Evolutionary conservation across 257 asterid species (phyloP).

Genomic region (Nicotiana sylvestris): DNA sequence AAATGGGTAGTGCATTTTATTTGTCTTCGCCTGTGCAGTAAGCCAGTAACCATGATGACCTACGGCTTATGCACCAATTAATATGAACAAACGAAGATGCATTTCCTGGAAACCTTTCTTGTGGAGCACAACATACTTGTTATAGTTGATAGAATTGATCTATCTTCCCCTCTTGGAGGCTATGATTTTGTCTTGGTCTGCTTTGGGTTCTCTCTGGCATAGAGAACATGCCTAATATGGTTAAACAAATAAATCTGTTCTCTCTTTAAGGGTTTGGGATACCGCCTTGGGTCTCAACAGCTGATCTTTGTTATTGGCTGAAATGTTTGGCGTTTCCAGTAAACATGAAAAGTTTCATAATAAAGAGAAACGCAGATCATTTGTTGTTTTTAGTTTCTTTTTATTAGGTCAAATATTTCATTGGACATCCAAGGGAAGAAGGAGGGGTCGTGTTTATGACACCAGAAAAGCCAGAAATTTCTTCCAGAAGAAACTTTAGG

Average conservation of each 20-base stretch:
- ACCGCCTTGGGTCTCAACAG: not conserved
- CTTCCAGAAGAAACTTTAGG: not conserved
- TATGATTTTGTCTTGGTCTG: slow-evolving; percentile 7
- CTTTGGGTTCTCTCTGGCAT: not conserved
- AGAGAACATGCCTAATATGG: not conserved
- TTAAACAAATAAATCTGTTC: not conserved
- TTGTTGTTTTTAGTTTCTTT: not conserved
- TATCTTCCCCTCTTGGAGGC: not conserved
- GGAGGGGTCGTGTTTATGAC: not conserved
- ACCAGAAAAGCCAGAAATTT: not conserved
- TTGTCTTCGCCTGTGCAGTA: not conserved
- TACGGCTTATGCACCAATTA: not conserved
- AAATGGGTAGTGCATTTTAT: not conserved
- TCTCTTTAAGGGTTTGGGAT: not conserved
- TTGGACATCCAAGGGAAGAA: not conserved
- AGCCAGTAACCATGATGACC: not conserved
- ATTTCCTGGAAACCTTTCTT: not conserved
- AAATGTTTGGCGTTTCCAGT: not conserved
- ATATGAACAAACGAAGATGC: not conserved
- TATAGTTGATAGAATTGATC: not conserved
- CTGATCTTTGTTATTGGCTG: not conserved
- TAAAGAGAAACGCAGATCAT: not conserved
- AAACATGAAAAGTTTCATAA: not conserved
- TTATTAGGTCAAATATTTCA: not conserved
- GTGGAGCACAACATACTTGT: not conserved